Evolutionary conservation across 306 rosid species (phyloP), one percentile per base, ranked within the genome.

Genomic region (Cucurbita ficifolia): DNA sequence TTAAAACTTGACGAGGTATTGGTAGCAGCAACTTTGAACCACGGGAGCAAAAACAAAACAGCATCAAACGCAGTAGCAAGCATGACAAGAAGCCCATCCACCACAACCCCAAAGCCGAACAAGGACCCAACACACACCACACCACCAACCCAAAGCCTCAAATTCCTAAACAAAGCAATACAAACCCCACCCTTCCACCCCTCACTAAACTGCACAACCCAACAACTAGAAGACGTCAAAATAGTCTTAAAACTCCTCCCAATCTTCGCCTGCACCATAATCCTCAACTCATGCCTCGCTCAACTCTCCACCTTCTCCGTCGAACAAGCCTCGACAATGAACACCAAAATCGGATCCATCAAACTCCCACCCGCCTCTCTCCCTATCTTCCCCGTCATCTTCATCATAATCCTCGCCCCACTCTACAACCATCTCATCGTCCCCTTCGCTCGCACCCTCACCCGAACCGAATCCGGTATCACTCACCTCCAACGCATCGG

Each of bases 291-390:
- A 67, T 90, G 96, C 76, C 85, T 92, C 8, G 98, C 98, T 46
- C 98, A 92, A 38, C 89, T 89, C 65, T 90, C 96, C 13, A 92
- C 96, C 18, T 89, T 92, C 57, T 92, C 92, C 22, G 88, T 89
- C 22, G 89, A 92, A 79, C 98, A 93, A 70, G 90, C 98, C 45
- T 81, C 93, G 56, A 90, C 96, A 0, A 90, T 87, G 98, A 59
- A 88, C 63, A 88, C 95, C 16, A 83, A 79, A 48, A 79, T 93
- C 24, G 91, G 89, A 17, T 68, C 89, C 76, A 70, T 87, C 55
- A 87, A 80, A 73, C 78, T 93, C 77, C 96, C 98, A 5, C 96
- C 98, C 17, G 96, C 98, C 18, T 90, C 98, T 21, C 87, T 87
- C 21, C 95, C 96, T 0, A 76, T 88, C 22, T 85, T 93, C 77